Conservation (phyloP, 225 moss, liverwort and hornwort genomes). For the Thuidium tamariscinum region DNA sequence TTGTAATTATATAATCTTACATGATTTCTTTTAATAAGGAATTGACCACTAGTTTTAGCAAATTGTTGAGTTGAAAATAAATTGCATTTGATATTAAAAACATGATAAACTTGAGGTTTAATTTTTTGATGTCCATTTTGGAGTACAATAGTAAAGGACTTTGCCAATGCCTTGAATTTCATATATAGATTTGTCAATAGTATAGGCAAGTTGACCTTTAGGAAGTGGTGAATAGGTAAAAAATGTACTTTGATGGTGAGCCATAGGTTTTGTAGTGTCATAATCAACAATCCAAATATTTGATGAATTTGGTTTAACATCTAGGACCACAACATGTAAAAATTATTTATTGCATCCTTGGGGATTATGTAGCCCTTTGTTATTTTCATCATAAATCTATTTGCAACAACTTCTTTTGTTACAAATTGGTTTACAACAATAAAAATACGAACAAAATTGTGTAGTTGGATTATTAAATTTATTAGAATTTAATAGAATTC, state of each 20-base stretch:
- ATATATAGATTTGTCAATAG: neutral
- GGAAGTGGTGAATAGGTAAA: neutral
- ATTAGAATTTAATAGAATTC: no score
- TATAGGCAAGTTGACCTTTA: neutral
- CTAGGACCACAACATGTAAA: fast-evolving
- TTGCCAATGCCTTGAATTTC: neutral
- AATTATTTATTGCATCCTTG: fast-evolving
- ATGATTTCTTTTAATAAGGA: neutral
- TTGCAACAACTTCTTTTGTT: neutral
- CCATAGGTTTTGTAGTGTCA: neutral
- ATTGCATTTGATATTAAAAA: neutral
- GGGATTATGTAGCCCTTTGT: neutral
- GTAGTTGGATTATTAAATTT: neutral
- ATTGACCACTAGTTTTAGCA: neutral
- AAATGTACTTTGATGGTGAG: neutral
- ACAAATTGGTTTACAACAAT: neutral
- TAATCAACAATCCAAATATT: neutral
- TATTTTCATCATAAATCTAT: neutral
- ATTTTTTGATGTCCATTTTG: neutral
- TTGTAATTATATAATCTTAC: neutral
- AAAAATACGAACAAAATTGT: neutral
- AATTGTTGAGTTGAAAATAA: neutral
- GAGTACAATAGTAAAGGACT: neutral
- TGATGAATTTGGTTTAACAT: neutral
- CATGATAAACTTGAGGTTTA: fast-evolving